Base-by-base conservation (phyloP, 1,139 yeast genomes). In the Citeromyces hawaiiensis region DNA sequence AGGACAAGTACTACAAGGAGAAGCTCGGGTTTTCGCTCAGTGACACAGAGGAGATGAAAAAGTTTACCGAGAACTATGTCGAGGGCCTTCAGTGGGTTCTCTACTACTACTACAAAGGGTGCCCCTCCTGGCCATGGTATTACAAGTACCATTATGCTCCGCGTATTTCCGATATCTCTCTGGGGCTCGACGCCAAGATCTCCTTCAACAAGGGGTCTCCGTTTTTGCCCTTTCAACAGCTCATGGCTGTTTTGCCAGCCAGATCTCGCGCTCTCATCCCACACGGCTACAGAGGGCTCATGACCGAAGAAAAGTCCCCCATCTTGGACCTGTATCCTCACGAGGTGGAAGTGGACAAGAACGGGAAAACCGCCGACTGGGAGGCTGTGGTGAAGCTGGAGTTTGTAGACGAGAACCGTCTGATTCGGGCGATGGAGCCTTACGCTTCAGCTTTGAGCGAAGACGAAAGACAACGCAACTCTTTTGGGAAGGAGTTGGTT, bases 51-150 rank as follows among this genome's bases (percentile, higher is more conserved):
- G 63, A 74, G 46, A 62, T 88, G 50, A 59, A 59, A 16, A 72
- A 72, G 25, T 57, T 86, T 51, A 72, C 94, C n/a, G 77, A 77
- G 48, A 88, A 86, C 57, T 88, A 87, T 54, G 67, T 88, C 37
- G 95, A 88, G 60, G 97, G 97, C 49, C 68, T 88, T 47, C 97
- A 88, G 60, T 88, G 97, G 97, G 96, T 88, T 13, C 66, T 88
- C 58, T 80, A 72, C 53, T 88, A 88, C 60, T 88, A 88, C 58
- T 88, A 86, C 54, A 72, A 73, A 49, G 97, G 96, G 18, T 80
- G 85, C 54, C 83, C 83, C 37, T 86, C 96, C 2, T 88, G 97
- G 97, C 81, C 85, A 42, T 88, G 96, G 96, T 88, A 75, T 55
- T 88, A 72, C 56, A 73, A 68, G 48, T 85, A 83, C 58, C 96